These are phyloP conservation scores for Neurospora hispaniola DNA, from an alignment of 495 filamentous ascomycete species.

Conservation along the genomic window DNA sequence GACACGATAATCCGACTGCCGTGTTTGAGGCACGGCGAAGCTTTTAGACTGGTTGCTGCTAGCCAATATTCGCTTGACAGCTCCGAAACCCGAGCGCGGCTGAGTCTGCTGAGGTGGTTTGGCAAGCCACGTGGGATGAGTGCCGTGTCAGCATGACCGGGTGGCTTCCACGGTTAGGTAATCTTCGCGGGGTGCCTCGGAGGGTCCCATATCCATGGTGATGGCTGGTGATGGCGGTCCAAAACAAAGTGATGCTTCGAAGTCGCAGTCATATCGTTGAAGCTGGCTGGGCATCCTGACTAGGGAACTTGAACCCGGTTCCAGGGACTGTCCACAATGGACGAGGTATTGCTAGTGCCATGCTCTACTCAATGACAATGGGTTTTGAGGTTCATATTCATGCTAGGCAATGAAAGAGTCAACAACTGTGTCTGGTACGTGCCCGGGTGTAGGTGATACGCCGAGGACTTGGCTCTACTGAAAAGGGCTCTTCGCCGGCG, in stretches of 20 bases:
- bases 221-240: neutral
- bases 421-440: neutral
- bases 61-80: neutral
- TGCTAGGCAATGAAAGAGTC: neutral
- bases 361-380: neutral
- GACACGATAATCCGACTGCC: neutral
- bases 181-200: neutral
- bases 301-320: neutral
- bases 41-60: neutral
- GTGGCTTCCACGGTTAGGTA: neutral
- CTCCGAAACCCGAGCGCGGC: neutral
- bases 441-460: neutral
- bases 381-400: neutral
- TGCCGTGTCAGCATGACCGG: neutral
- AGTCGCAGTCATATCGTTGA: neutral
- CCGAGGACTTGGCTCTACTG: neutral
- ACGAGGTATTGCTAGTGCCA: neutral
- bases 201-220: neutral
- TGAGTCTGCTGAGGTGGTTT: neutral
- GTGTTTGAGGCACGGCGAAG: neutral
- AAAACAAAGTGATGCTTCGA: neutral
- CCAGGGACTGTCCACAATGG: neutral
- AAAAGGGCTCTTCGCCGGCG: neutral
- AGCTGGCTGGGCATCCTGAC: neutral
- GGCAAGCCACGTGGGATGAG: neutral